Evolutionary conservation across 257 asterid species (phyloP).

Genomic region (Petrea volubilis): DNA sequence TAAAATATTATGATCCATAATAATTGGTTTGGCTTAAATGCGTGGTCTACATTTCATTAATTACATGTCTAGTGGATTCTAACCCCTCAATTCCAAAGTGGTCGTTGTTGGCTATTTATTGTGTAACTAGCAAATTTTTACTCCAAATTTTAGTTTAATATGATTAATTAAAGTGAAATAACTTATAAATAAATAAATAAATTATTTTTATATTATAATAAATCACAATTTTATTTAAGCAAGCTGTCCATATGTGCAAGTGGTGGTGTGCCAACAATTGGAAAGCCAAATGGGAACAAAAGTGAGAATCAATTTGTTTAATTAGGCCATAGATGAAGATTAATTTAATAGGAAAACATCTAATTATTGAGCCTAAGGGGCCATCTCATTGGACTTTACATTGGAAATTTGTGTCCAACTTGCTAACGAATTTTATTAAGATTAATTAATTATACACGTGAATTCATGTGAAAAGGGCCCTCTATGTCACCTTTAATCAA

Average conservation of each 20-base stretch:
- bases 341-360: conserved; percentile 11
- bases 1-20: conserved; percentile 12
- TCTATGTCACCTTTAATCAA: conserved; percentile 25
- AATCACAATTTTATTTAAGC: neutral
- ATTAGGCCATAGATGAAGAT: conserved; percentile 20
- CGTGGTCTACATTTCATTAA: conserved; percentile 51
- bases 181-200: no score
- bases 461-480: conserved; percentile 64
- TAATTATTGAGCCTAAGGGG: conserved; percentile 47
- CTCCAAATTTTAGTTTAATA: neutral
- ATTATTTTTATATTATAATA: no score
- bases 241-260: neutral
- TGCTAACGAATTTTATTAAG: conserved; percentile 24
- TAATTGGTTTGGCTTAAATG: conserved; percentile 26
- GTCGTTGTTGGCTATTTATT: conserved; percentile 13
- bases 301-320: conserved; percentile 32
- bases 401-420: conserved; percentile 34
- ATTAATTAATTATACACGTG: conserved; percentile 45
- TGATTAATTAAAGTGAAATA: no score
- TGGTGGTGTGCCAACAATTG: conserved; percentile 24
- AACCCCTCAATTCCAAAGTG: conserved; percentile 27
- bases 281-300: conserved; percentile 30
- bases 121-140: neutral
- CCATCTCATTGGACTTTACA: conserved; percentile 38
- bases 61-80: conserved; percentile 29